Base-by-base conservation (phyloP, 805 yeast genomes). In the Wickerhamiella siamensis region DNA sequence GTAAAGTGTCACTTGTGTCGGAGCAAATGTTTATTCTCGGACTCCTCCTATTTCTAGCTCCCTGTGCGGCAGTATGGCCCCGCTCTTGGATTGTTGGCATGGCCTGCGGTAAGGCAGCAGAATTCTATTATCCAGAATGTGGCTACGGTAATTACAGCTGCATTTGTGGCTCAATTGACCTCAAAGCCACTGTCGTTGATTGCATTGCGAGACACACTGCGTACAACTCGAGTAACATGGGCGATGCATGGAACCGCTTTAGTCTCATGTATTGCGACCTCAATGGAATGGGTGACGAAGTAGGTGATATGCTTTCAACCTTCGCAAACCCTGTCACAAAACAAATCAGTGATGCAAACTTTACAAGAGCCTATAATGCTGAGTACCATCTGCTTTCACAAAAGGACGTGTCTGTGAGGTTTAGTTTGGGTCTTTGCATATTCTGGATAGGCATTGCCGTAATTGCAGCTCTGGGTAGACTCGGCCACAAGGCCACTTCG, bases 231-330 rank as follows among this genome's bases (percentile, higher is more conserved):
- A 43, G 50, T 2, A 36, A 37, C 4, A 43, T 51, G 42, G 62
- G 58, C 27, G 39, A 38, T 12, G 62, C 61, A 2, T 60, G 59
- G 55, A 59, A 58, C 38, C 55, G 47, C 34, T 55, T 60, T 44
- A 31, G 43, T 14, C 12, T 33, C 14, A 35, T 43, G 14, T 52
- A 49, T 35, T 60, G 64, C 42, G 45, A 46, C 29, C 35, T 50
- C 5, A 48, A 52, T 31, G 38, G 43, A 12, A 36, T 46, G 1
- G 38, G 33, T 4, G 42, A 47, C 4, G 40, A 37, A 21, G 37
- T 40, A 8, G 39, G 44, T 14, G 51, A 52, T 18, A 37, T 46
- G 10, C 43, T 46, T 14, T 39, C 46, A 36, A 43, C 44, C 9
- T 34, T 38, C 12, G 45, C 33, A 31, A 46, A 36, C 22, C 31